Percentiles rank a stretch among this genome's conserved stretches.
phyloP scores from a whole-genome alignment of 2,329 filamentous ascomycete genomes.

The Ophiocordyceps australis region DNA sequence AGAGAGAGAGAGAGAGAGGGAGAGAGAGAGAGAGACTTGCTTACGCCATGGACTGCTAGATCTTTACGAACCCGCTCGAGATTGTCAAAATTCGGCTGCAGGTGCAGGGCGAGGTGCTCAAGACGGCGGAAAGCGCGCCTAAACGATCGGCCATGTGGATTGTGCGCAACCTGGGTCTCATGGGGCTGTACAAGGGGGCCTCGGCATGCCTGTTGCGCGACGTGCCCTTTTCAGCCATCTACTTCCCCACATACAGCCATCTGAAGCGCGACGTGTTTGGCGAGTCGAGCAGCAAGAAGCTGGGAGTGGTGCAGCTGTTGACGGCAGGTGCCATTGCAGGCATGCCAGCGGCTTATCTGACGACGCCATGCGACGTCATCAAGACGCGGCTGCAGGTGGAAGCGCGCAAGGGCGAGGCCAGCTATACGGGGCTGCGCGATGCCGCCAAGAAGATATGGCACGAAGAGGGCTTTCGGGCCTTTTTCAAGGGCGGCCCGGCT shows the following conservation, averaged over 20 bases:
- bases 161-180: conserved; percentile 79
- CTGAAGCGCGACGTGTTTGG: conserved; percentile 89
- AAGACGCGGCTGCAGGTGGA: conserved; percentile 97
- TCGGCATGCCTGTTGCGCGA: conserved; percentile 88
- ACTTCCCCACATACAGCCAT: conserved; percentile 94
- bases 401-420: conserved; percentile 81
- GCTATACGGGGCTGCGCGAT: conserved; percentile 76
- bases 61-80: conserved; percentile 95
- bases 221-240: conserved; percentile 95
- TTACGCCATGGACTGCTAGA: no score
- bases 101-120: conserved; percentile 89
- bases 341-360: conserved; percentile 86
- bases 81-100: conserved; percentile 99
- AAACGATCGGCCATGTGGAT: conserved; percentile 97
- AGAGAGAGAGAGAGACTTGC: not conserved
- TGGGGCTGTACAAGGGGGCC: conserved; percentile 93
- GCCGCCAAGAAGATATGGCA: conserved; percentile 67
- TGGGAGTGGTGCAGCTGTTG: conserved; percentile 78
- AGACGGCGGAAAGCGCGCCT: conserved; percentile 63
- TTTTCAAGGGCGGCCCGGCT: conserved; percentile 96
- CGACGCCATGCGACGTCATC: conserved; percentile 96
- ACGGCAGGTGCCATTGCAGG: conserved; percentile 88
- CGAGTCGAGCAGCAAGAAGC: conserved; percentile 70
- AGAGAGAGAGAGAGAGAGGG: not conserved
- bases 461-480: conserved; percentile 87